Conservation (phyloP, 2,329 filamentous ascomycete genomes). For the Leptographium radiaticola region DNA sequence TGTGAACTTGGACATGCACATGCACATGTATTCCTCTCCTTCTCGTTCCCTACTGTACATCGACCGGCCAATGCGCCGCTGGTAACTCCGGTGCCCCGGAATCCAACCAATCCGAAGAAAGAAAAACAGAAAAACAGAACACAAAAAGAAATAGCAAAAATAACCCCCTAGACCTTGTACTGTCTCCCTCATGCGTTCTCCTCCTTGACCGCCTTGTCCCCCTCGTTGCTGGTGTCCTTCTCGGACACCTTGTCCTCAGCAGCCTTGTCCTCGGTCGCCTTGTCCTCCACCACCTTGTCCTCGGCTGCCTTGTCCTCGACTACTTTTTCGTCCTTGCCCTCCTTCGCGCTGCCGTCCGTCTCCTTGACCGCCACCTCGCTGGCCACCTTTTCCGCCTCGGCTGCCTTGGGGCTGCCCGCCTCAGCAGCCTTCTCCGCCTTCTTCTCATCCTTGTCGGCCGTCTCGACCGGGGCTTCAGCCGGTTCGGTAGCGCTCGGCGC, state of each 20-base stretch:
- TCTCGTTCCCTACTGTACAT: background rate
- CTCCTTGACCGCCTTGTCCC: constrained; percentile 9
- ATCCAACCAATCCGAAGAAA: background rate
- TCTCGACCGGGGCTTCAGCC: background rate
- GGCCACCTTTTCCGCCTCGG: constrained; percentile 22
- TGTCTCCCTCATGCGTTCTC: constrained; percentile 6
- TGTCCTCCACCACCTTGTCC: background rate
- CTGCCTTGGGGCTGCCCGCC: constrained; percentile 10
- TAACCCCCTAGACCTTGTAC: background rate
- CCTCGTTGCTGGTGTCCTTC: background rate
- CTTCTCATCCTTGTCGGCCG: background rate
- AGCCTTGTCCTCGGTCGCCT: background rate
- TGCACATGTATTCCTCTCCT: background rate
- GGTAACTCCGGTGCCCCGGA: background rate
- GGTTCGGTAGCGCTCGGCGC: background rate
- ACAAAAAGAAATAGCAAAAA: background rate
- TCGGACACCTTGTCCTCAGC: background rate
- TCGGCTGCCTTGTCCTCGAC: too few relatives aligned
- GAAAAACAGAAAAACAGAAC: background rate
- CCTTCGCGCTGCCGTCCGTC: background rate
- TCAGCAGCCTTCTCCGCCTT: background rate
- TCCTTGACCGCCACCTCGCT: background rate
- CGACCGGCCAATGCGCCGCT: constrained; percentile 2
- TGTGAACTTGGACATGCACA: too few relatives aligned
- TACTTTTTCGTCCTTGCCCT: too few relatives aligned